Base-by-base conservation (phyloP, 2,329 filamentous ascomycete species). In the Aspergillus novofumigatus region DNA sequence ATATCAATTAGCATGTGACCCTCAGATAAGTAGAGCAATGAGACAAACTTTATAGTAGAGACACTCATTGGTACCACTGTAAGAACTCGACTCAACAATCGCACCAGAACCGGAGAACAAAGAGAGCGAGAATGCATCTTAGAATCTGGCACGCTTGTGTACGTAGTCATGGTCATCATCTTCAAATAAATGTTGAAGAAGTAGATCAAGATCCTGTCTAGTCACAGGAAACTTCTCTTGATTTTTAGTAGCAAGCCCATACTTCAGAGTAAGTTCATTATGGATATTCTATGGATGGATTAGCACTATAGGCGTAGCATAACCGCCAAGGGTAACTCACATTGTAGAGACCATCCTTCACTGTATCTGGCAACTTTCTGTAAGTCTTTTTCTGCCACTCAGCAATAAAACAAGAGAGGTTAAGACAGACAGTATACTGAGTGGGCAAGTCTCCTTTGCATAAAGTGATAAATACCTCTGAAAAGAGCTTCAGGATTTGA, bases 191-290 rank as follows among this genome's bases (percentile, higher is more conserved):
- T 51, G 7, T 9, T 28, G 10, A 53, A 64, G 54, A 51, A 64
- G 51, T 25, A 57, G 45, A 29, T 63, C 49, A n/a, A 65, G 59
- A 49, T 66, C 62, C 42, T 59, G 64, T 20, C 35, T 45, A 4
- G 17, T 64, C 4, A 64, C 56, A 0, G 41, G 47, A 32, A 49
- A 64, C 9, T 48, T 50, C 51, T 64, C 55, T 50, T 32, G 11
- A n/a, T 53, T 57, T 53, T 64, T 63, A 23, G 49, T 65, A 25
- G 4, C 9, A 0, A 65, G 48, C 8, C 53, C 28, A 29, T 29
- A 29, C 9, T 29, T 25, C 25, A 4, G 25, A 25, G 25, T 25
- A 25, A 25, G 25, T 25, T 25, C 2, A 3, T 25, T 25, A 3
- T 5, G 2, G 25, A 25, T 25, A 25, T 25, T 1, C 25, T 25